A percentile compares a stretch with the other conserved stretches of the same genome.
Conservation (phyloP, 306 rosid genomes). For the Prunus armeniaca region DNA sequence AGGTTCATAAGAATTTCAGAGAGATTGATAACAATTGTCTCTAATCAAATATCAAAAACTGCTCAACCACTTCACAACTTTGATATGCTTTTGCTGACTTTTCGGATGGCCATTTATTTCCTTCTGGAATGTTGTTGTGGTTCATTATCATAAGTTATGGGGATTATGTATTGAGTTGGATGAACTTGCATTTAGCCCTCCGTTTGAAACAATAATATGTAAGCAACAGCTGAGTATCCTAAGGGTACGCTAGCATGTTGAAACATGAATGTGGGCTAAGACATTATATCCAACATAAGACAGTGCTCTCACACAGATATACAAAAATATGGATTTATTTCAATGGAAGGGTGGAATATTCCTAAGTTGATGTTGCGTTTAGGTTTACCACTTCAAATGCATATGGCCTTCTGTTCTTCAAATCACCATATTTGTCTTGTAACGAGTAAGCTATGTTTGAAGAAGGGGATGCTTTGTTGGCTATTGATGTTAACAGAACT, state of each 20-base stretch:
- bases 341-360: neutral
- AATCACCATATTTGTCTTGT: neutral
- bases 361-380: neutral
- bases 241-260: neutral
- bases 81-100: neutral
- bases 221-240: neutral
- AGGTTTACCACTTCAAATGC: neutral
- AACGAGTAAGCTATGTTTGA: neutral
- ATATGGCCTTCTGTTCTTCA: neutral
- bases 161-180: neutral
- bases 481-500: neutral
- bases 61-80: neutral
- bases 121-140: neutral
- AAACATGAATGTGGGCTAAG: neutral
- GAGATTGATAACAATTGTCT: neutral
- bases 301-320: neutral
- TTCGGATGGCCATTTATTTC: neutral
- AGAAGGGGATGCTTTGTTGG: neutral
- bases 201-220: neutral
- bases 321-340: neutral
- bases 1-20: neutral
- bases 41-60: neutral
- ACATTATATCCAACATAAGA: neutral
- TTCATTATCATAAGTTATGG: neutral
- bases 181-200: neutral